Percentiles rank a stretch among this genome's conserved stretches.
These are phyloP conservation scores for Serendipita sp. DNA, from an alignment of 768 basidiomycete species.

Conservation along the genomic window DNA sequence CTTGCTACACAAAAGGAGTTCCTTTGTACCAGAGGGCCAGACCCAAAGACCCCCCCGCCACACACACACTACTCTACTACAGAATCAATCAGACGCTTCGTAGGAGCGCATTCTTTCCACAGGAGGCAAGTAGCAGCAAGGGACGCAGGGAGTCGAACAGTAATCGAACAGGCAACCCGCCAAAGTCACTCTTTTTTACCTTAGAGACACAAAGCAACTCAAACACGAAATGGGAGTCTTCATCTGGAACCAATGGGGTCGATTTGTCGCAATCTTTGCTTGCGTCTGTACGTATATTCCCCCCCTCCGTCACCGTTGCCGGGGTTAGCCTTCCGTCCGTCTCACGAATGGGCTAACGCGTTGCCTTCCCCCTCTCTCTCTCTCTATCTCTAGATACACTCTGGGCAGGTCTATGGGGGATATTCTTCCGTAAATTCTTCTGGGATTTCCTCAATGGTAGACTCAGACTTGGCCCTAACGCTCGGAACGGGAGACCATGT, in stretches of 20 bases:
- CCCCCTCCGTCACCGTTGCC: background rate
- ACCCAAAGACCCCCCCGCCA: no score
- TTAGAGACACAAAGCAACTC: no score
- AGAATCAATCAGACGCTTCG: no score
- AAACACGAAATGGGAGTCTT: slow-evolving; percentile 50
- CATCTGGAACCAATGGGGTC: slow-evolving; percentile 65
- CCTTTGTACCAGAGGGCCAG: no score
- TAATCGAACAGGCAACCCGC: no score
- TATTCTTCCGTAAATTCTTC: slow-evolving; percentile 86
- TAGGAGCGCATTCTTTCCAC: background rate
- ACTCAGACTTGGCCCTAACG: slow-evolving; percentile 17
- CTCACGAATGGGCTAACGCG: background rate
- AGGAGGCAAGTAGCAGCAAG: background rate
- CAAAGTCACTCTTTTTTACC: background rate
- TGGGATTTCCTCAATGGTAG: slow-evolving; percentile 86
- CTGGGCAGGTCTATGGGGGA: slow-evolving; percentile 67
- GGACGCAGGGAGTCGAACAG: no score
- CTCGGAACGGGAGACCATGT: background rate
- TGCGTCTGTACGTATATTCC: slow-evolving; percentile 5
- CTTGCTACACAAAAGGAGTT: no score
- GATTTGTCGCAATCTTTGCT: slow-evolving; percentile 14
- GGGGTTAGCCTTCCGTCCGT: background rate
- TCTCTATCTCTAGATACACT: slow-evolving; percentile 51
- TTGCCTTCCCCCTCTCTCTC: slow-evolving; percentile 27
- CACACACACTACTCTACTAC: no score